A percentile compares a stretch with the other conserved stretches of the same genome.
Conservation (phyloP, 768 basidiomycete species). For the Termitomyces sp. region DNA sequence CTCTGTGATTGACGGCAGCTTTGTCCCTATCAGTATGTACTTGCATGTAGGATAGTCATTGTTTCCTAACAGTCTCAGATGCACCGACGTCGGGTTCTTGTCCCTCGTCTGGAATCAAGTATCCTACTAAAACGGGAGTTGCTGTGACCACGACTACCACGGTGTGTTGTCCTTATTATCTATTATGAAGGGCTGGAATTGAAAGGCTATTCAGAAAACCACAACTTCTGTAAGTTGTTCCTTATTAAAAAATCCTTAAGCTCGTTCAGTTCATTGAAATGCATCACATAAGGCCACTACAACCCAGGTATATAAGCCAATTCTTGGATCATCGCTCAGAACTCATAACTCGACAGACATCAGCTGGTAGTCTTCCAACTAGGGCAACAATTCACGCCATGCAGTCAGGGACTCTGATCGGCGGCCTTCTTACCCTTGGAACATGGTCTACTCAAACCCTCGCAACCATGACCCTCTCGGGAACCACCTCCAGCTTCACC, state of each 20-base stretch:
- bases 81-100: constrained; percentile 47
- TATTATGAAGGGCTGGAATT: not conserved
- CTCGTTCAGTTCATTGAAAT: not conserved
- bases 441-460: constrained; percentile 61
- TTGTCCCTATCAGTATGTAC: constrained; percentile 51
- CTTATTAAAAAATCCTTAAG: not conserved
- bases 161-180: constrained; percentile 14
- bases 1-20: constrained; percentile 61
- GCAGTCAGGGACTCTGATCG: constrained; percentile 29
- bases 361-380: constrained; percentile 29
- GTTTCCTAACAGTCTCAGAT: constrained; percentile 29
- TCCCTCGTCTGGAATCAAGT: constrained; percentile 46
- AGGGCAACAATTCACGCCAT: constrained; percentile 43
- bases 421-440: constrained; percentile 49
- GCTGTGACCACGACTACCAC: not conserved
- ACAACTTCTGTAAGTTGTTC: constrained; percentile 13
- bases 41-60: not conserved
- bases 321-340: not conserved
- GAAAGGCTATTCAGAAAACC: constrained; percentile 4
- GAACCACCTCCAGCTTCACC: constrained; percentile 46
- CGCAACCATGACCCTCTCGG: constrained; percentile 49
- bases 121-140: constrained; percentile 47
- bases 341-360: constrained; percentile 8
- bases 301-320: constrained; percentile 10
- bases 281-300: constrained; percentile 3